Conservation (phyloP, 2,329 filamentous ascomycete genomes). For the Leptographium radiaticola region DNA sequence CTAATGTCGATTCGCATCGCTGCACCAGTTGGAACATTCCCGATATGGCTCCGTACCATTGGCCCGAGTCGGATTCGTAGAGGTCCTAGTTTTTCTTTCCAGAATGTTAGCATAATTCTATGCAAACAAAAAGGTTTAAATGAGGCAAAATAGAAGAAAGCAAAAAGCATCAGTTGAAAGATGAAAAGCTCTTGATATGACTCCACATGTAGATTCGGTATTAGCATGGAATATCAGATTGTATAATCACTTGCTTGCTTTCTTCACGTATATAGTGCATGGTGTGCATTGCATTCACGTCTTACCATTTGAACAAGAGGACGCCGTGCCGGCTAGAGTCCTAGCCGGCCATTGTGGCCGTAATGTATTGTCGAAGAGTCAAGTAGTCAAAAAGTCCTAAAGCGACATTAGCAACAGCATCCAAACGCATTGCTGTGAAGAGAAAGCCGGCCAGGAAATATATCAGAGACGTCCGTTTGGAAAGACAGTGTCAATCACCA, state of each 20-base stretch:
- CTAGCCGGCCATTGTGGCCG: too few relatives aligned
- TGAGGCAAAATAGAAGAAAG: slow-evolving; percentile 12
- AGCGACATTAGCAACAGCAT: neutral
- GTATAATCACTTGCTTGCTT: slow-evolving; percentile 44
- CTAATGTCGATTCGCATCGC: neutral
- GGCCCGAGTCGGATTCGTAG: neutral
- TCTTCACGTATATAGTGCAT: neutral
- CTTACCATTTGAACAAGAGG: slow-evolving; percentile 7
- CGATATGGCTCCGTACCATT: slow-evolving; percentile 33
- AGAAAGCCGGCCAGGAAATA: slow-evolving; percentile 1
- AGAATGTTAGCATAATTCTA: slow-evolving; percentile 11
- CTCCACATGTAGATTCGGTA: slow-evolving; percentile 56
- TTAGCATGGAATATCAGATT: slow-evolving; percentile 64
- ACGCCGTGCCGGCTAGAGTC: neutral
- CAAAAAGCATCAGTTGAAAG: slow-evolving; percentile 58
- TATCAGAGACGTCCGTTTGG: slow-evolving; percentile 35
- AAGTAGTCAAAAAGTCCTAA: neutral
- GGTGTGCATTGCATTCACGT: neutral
- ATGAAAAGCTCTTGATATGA: slow-evolving; percentile 61
- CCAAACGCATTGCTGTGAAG: neutral
- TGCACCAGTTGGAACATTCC: slow-evolving; percentile 36
- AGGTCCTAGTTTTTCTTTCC: neutral
- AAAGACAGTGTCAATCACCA: slow-evolving; percentile 44
- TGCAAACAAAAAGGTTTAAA: neutral
- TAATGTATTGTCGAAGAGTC: neutral